These are phyloP conservation scores for Sporothrix euskadiensis DNA, from an alignment of 2,329 filamentous ascomycete genomes.

Conservation along the genomic window DNA sequence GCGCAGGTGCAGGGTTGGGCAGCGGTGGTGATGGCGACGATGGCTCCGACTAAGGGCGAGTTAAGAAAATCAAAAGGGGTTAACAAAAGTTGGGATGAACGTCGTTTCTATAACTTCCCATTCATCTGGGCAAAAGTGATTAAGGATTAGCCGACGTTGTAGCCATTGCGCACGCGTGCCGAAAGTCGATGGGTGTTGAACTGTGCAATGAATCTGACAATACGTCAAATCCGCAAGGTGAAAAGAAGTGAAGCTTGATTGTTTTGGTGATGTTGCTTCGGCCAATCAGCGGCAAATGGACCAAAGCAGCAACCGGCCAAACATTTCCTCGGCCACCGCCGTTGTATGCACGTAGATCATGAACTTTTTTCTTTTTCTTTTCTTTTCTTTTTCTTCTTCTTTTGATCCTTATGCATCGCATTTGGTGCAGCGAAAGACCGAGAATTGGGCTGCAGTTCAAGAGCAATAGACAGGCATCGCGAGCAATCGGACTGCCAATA, in stretches of 20 bases:
- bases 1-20: neutral
- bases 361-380: neutral
- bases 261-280: neutral
- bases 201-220: neutral
- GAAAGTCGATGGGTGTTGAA: too few relatives aligned
- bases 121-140: neutral
- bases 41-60: neutral
- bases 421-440: constrained; percentile 5
- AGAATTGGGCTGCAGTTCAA: neutral
- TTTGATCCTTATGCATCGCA: neutral
- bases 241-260: neutral
- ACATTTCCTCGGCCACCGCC: neutral
- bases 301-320: neutral
- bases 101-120: neutral
- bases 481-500: neutral
- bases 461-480: neutral
- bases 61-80: neutral
- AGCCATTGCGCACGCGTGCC: neutral
- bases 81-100: neutral
- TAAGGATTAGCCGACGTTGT: neutral
- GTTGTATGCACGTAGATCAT: neutral
- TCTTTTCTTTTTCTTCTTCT: neutral
- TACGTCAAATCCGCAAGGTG: too few relatives aligned
- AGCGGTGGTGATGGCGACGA: neutral
- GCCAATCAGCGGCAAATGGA: neutral